Evolutionary conservation across 2,329 filamentous ascomycete genomes (phyloP).

Genomic region (Hirsutella rhossiliensis): DNA sequence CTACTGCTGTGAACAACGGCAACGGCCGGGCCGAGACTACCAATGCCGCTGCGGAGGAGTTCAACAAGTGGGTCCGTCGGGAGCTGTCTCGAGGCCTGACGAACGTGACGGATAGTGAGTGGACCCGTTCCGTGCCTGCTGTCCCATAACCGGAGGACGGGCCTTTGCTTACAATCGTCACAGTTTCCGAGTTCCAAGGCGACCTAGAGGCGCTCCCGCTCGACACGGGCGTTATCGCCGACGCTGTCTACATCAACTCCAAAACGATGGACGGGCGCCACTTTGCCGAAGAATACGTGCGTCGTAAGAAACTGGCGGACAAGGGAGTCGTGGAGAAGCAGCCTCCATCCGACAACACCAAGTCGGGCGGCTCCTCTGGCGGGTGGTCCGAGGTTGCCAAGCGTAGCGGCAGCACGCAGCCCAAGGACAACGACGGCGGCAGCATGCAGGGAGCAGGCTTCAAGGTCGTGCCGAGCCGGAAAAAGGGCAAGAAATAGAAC

Average conservation of each 20-base stretch:
- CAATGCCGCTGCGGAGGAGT: slow-evolving; percentile 66
- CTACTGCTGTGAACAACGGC: slow-evolving; percentile 26
- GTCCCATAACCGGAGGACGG: background rate
- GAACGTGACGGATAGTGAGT: slow-evolving; percentile 39
- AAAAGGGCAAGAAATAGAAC: slow-evolving; percentile 70
- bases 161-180: slow-evolving; percentile 11
- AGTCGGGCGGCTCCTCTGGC: slow-evolving; percentile 36
- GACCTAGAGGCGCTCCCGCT: slow-evolving; percentile 64
- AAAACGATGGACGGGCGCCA: slow-evolving; percentile 85
- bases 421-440: slow-evolving; percentile 30
- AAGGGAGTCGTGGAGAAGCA: slow-evolving; percentile 78
- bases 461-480: slow-evolving; percentile 83
- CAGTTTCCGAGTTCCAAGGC: slow-evolving; percentile 71
- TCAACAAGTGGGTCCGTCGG: slow-evolving; percentile 81
- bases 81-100: slow-evolving; percentile 65
- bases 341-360: slow-evolving; percentile 37
- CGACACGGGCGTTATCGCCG: slow-evolving; percentile 72
- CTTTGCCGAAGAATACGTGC: slow-evolving; percentile 89
- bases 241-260: slow-evolving; percentile 77
- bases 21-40: slow-evolving; percentile 24
- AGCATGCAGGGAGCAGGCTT: slow-evolving; percentile 48
- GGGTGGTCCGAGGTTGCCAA: slow-evolving; percentile 98
- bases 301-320: slow-evolving; percentile 84
- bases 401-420: slow-evolving; percentile 50
- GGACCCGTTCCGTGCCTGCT: background rate